phyloP scores from a whole-genome alignment of 768 basidiomycete species.

The Lactarius deliciosus region DNA sequence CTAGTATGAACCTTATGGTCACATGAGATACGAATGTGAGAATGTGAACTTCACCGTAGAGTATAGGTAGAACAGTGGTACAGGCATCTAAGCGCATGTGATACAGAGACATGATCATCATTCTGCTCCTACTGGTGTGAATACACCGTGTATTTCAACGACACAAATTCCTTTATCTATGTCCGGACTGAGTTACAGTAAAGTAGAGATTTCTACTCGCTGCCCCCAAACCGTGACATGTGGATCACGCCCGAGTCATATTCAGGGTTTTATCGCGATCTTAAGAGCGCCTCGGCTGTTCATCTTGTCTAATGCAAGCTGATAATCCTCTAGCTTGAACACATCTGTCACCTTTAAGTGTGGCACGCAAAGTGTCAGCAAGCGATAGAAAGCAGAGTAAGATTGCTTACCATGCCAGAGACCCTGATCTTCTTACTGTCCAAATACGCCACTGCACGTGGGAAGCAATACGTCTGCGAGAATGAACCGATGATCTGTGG shows the following conservation, averaged over 20 bases:
- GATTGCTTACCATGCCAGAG: constrained; percentile 66
- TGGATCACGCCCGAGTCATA: background rate
- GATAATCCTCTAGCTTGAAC: constrained; percentile 58
- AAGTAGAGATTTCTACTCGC: background rate
- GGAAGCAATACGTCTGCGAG: constrained; percentile 88
- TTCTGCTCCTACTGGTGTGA: background rate
- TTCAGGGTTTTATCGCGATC: constrained; percentile 50
- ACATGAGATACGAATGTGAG: too few species aligned
- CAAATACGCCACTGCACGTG: constrained; percentile 84
- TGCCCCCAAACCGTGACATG: background rate
- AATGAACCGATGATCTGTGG: constrained; percentile 85
- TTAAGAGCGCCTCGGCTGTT: constrained; percentile 54
- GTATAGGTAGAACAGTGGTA: too few species aligned
- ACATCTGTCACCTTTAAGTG: constrained; percentile 50
- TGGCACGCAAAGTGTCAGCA: constrained; percentile 6
- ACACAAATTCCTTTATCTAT: background rate
- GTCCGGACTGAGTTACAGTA: background rate
- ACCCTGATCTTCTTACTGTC: constrained; percentile 82
- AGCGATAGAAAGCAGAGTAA: background rate
- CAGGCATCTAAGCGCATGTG: too few species aligned
- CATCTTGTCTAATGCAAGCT: constrained; percentile 66
- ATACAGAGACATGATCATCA: background rate
- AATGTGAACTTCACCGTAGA: too few species aligned
- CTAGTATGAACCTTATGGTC: too few species aligned
- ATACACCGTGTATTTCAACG: background rate